Percentiles rank a stretch among this genome's conserved stretches.
These are phyloP conservation scores for Magnaporthiopsis incrustans DNA, from an alignment of 2,329 filamentous ascomycete species.

Conservation along the genomic window DNA sequence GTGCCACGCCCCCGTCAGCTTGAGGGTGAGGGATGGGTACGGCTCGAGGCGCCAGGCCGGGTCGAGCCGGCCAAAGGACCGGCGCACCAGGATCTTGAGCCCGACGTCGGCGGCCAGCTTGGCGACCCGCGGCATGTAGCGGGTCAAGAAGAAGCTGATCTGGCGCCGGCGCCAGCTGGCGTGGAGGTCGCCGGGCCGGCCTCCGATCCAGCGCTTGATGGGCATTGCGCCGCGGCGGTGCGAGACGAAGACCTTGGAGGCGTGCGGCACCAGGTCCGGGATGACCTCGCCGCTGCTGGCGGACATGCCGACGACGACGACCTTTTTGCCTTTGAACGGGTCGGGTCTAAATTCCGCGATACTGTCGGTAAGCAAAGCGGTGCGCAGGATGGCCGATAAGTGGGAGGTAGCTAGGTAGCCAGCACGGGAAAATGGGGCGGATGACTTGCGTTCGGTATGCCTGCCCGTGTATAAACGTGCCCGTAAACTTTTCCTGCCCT, in stretches of 20 bases:
- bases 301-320: slow-evolving; percentile 35
- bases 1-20: slow-evolving; percentile 19
- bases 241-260: slow-evolving; percentile 31
- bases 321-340: slow-evolving; percentile 30
- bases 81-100: slow-evolving; percentile 12
- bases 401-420: no score
- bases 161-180: slow-evolving; percentile 25
- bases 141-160: slow-evolving; percentile 21
- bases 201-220: slow-evolving; percentile 24
- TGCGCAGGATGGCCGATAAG: not conserved
- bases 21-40: slow-evolving; percentile 18
- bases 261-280: slow-evolving; percentile 24
- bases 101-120: slow-evolving; percentile 13
- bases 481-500: slow-evolving; percentile 13
- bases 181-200: slow-evolving; percentile 25
- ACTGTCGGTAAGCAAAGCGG: slow-evolving; percentile 7
- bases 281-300: slow-evolving; percentile 29
- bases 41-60: slow-evolving; percentile 23
- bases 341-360: slow-evolving; percentile 17
- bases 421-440: not conserved
- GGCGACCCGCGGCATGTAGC: slow-evolving; percentile 13
- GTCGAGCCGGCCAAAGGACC: slow-evolving; percentile 17
- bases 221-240: slow-evolving; percentile 30
- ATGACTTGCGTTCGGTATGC: slow-evolving; percentile 22
- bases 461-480: slow-evolving; percentile 30